Evolutionary conservation across 2,329 filamentous ascomycete genomes (phyloP).

Genomic region (Hypoxylon sp.): DNA sequence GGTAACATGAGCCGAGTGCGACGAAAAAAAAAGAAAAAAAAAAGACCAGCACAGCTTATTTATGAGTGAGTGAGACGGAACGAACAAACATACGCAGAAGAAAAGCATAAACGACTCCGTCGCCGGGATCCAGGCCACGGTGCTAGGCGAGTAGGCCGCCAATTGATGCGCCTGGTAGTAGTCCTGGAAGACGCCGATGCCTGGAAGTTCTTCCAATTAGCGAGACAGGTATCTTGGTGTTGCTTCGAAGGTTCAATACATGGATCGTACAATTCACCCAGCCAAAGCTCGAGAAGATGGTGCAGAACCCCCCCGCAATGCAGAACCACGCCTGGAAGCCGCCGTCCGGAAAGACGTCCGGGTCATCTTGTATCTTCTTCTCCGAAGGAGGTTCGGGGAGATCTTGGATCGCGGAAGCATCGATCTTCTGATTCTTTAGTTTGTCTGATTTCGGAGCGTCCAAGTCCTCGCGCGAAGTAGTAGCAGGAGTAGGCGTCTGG

Average conservation of each 20-base stretch:
- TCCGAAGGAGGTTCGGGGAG: constrained; percentile 11
- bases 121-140: constrained; percentile 35
- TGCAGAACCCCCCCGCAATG: constrained; percentile 36
- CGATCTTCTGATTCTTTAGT: no score
- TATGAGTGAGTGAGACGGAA: no score
- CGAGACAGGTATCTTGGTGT: neutral
- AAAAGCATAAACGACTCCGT: constrained; percentile 34
- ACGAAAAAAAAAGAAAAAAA: no score
- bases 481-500: no score
- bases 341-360: constrained; percentile 32
- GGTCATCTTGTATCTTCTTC: constrained; percentile 11
- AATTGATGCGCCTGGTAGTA: constrained; percentile 36
- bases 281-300: constrained; percentile 34
- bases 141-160: constrained; percentile 26
- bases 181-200: constrained; percentile 37
- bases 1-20: constrained; percentile 5
- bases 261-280: constrained; percentile 37
- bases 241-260: no score
- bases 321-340: constrained; percentile 36
- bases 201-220: constrained; percentile 23
- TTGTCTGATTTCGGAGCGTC: no score
- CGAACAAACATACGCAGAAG: constrained; percentile 31
- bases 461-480: no score
- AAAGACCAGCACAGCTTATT: no score
- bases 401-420: constrained; percentile 4